Percentiles rank a stretch among this genome's conserved stretches.
phyloP scores from a whole-genome alignment of 2,329 filamentous ascomycete genomes.

The Aureobasidium sp. region DNA sequence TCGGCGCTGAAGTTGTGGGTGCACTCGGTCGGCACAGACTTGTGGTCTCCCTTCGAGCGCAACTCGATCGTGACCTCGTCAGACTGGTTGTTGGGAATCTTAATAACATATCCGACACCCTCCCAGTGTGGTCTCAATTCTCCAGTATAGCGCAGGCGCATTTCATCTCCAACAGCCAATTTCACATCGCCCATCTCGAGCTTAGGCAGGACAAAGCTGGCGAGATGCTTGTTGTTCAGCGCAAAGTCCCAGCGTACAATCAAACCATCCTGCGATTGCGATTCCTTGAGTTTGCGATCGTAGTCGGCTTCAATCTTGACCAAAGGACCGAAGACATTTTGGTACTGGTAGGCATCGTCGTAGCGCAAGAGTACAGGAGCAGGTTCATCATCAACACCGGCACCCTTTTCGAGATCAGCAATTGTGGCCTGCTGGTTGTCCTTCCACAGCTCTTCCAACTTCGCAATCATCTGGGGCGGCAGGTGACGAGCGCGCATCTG shows the following conservation, averaged over 20 bases:
- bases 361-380: conserved; percentile 87
- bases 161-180: conserved; percentile 93
- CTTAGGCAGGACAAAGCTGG: conserved; percentile 92
- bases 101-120: conserved; percentile 96
- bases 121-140: conserved; percentile 91
- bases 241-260: conserved; percentile 91
- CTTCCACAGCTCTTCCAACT: conserved; percentile 98
- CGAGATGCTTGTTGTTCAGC: conserved; percentile 93
- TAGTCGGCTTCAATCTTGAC: conserved; percentile 99
- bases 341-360: conserved; percentile 96
- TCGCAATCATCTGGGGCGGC: conserved; percentile 88
- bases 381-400: conserved; percentile 89
- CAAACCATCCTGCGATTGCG: conserved; percentile 92
- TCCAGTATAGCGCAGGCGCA: conserved; percentile 93
- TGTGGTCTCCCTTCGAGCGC: conserved; percentile 90
- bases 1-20: conserved; percentile 98
- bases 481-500: conserved; percentile 91
- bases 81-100: conserved; percentile 98
- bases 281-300: conserved; percentile 96
- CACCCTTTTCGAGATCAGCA: conserved; percentile 82
- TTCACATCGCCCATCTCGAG: conserved; percentile 97
- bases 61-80: conserved; percentile 95
- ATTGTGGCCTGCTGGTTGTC: conserved; percentile 84
- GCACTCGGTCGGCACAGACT: conserved; percentile 89
- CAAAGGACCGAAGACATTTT: conserved; percentile 94